Conservation (phyloP, 768 basidiomycete species). For the Lactarius sanguifluus region DNA sequence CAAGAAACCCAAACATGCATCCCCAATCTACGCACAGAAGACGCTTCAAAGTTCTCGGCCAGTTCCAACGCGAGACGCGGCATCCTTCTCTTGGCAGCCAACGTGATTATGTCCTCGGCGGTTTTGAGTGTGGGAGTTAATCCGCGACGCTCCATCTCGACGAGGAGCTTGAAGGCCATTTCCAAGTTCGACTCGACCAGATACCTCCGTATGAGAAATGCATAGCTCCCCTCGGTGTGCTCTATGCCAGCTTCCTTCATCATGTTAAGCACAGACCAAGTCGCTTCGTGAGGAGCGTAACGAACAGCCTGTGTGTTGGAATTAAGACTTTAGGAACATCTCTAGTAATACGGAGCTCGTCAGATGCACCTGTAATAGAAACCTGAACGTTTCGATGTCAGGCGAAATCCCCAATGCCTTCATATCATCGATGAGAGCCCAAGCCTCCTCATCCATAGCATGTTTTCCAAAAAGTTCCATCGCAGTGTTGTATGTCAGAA, state of each 20-base stretch:
- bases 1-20: constrained; percentile 63
- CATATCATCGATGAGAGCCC: constrained; percentile 55
- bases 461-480: constrained; percentile 42
- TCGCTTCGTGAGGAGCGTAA: constrained; percentile 29
- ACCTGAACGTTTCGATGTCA: constrained; percentile 54
- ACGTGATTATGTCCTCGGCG: constrained; percentile 50
- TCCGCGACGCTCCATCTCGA: constrained; percentile 54
- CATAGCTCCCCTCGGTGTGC: constrained; percentile 56
- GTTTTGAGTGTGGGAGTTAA: constrained; percentile 52
- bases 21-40: constrained; percentile 53
- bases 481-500: constrained; percentile 33
- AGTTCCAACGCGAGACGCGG: constrained; percentile 74
- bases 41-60: constrained; percentile 56
- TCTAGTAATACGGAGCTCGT: constrained; percentile 16
- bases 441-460: constrained; percentile 40
- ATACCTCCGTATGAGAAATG: constrained; percentile 51
- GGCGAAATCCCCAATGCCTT: constrained; percentile 55
- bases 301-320: constrained; percentile 34
- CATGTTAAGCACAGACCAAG: constrained; percentile 49
- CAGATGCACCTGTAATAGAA: constrained; percentile 52
- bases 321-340: constrained; percentile 40
- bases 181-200: constrained; percentile 56
- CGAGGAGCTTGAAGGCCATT: constrained; percentile 57
- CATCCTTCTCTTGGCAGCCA: constrained; percentile 53
- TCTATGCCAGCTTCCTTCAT: constrained; percentile 52